These are phyloP conservation scores for Solanum ossicruentum DNA, from an alignment of 257 asterid genomes.

Conservation along the genomic window DNA sequence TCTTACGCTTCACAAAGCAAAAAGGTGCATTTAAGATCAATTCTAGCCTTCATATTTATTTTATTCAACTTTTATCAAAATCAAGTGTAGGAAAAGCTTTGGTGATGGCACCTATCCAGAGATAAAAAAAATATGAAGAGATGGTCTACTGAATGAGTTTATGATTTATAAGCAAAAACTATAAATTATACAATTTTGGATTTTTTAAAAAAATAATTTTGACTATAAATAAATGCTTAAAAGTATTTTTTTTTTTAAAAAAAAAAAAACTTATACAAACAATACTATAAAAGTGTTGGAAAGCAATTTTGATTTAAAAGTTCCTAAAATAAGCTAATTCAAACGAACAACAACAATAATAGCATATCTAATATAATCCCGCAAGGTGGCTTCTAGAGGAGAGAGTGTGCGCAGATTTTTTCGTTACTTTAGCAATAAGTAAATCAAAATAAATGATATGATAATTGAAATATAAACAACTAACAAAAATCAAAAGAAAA, in stretches of 20 bases:
- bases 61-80: background rate
- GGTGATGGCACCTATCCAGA: background rate
- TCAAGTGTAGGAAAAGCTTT: background rate
- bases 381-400: rapidly evolving
- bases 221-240: background rate
- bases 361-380: background rate
- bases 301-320: background rate
- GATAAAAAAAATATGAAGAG: background rate
- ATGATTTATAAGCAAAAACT: background rate
- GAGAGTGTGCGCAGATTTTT: background rate
- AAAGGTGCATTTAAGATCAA: background rate
- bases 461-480: background rate
- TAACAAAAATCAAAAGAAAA: too few relatives aligned
- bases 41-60: background rate
- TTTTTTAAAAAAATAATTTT: background rate
- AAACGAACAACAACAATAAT: background rate
- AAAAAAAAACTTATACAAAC: background rate
- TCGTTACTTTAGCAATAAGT: background rate
- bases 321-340: background rate
- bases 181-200: background rate
- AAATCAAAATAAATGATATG: background rate
- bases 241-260: background rate
- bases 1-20: background rate
- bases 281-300: background rate
- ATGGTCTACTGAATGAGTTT: background rate